Conservation (phyloP, 495 filamentous ascomycete genomes). For the Terfezia claveryi region DNA sequence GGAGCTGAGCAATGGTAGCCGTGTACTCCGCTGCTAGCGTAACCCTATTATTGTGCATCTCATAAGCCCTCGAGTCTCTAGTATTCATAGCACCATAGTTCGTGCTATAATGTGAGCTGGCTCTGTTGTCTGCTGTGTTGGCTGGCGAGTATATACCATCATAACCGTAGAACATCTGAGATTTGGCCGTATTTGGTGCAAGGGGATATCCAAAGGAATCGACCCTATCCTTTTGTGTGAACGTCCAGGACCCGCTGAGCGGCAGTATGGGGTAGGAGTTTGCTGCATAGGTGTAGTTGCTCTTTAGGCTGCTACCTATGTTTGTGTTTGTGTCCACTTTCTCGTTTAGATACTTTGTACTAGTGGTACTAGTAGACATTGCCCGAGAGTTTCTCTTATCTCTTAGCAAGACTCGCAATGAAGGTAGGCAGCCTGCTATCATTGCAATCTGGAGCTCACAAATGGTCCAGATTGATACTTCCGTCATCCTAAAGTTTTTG, state of each 20-base stretch:
- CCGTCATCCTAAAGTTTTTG: neutral
- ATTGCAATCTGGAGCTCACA: neutral
- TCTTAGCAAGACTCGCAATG: neutral
- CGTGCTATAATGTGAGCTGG: neutral
- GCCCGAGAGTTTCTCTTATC: neutral
- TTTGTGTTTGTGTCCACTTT: neutral
- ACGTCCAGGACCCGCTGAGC: no score
- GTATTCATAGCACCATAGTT: neutral
- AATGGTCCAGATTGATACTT: neutral
- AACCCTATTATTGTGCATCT: neutral
- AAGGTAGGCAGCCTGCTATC: neutral
- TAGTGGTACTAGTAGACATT: no score
- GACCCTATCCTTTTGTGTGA: no score
- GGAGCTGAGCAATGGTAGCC: neutral
- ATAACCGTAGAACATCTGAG: neutral
- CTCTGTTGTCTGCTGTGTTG: neutral
- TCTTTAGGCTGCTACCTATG: neutral
- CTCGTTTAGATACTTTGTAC: no score
- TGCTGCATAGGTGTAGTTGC: neutral
- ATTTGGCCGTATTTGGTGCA: neutral
- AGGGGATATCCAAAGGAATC: no score
- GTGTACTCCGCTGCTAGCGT: neutral
- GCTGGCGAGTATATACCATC: neutral
- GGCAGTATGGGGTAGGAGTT: no score
- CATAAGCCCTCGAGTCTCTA: no score